Base-by-base conservation (phyloP, 83 land plant species). In the Picea abies region DNA sequence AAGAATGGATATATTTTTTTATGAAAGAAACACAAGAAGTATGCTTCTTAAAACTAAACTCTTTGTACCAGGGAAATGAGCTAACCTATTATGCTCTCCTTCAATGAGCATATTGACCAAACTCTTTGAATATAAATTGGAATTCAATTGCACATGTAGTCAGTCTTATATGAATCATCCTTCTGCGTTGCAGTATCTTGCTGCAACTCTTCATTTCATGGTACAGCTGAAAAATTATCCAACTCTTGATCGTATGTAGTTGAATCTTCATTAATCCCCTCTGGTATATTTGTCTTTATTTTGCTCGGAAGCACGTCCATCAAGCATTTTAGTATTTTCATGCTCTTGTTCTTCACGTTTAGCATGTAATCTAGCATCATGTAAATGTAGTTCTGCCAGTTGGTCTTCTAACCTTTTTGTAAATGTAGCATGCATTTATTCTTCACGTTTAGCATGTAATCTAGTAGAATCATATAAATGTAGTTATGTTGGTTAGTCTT, bases 41-140 rank as follows among this genome's bases (percentile, higher is more conserved):
- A 19, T 39, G 32, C 39, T 37, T 20, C 4, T 17, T 41, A 47
- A 1, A 17, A 20, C 20, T 41, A 3, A 72, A 72, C 23, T 2
- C 39, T 41, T 4, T 69, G 73, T 2, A 35, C 19, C 19, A 39
- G 56, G 76, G 56, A 6, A 41, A 41, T 19, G 3, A 10, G 9
- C 23, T 3, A 72, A 72, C 76, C 76, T 72, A 56, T 17, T 19
- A 41, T 39, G 25, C 23, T n/a, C n/a, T 44, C 52, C 23, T 72
- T 72, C 4, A 49, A 39, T 41, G 76, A 41, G 25, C 56, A 72
- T 72, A 70, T 70, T 70, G 76, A 72, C 76, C 76, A 72, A 49
- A 72, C 14, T 19, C 52, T 3, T 72, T 22, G 56, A 41, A 72
- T 17, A 6, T 49, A 71, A 71, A 71, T 44, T 2, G 49, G 75